phyloP scores from a whole-genome alignment of 129 eudicot species.

The Smallanthus sonchifolius region DNA sequence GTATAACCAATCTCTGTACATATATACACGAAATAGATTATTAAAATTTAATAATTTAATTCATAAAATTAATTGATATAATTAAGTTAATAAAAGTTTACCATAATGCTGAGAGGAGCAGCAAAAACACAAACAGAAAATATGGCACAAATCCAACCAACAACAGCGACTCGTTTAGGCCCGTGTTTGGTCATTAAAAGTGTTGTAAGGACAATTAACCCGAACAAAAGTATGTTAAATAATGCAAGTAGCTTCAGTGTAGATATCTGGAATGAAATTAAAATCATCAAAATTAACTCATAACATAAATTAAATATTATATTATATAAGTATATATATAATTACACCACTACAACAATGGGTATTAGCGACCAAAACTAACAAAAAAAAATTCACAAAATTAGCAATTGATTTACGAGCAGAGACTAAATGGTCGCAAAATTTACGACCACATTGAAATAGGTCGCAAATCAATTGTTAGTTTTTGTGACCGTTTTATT shows the following conservation, averaged over 20 bases:
- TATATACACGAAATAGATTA: not conserved
- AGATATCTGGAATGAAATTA: slow-evolving; percentile 27
- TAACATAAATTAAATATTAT: no score
- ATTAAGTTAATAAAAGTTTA: slow-evolving; percentile 15
- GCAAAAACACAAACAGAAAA: slow-evolving; percentile 74
- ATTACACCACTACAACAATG: no score
- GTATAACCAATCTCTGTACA: slow-evolving; percentile 64
- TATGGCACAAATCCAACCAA: slow-evolving; percentile 80
- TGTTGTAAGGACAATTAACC: slow-evolving; percentile 40
- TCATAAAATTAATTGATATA: not conserved
- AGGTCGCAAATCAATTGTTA: no score
- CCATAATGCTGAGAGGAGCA: slow-evolving; percentile 89
- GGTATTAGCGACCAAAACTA: no score
- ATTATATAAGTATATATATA: no score
- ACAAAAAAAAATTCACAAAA: no score
- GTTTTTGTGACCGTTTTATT: no score
- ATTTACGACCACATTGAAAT: no score
- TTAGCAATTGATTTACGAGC: no score
- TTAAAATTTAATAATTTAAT: not conserved
- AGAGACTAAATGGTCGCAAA: no score
- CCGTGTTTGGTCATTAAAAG: not conserved
- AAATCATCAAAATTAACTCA: no score
- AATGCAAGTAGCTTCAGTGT: slow-evolving; percentile 41
- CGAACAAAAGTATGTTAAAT: slow-evolving; percentile 38
- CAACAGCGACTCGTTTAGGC: slow-evolving; percentile 26